These are phyloP conservation scores for Populus pruinosa DNA, from an alignment of 345 rosid species.

Conservation along the genomic window DNA sequence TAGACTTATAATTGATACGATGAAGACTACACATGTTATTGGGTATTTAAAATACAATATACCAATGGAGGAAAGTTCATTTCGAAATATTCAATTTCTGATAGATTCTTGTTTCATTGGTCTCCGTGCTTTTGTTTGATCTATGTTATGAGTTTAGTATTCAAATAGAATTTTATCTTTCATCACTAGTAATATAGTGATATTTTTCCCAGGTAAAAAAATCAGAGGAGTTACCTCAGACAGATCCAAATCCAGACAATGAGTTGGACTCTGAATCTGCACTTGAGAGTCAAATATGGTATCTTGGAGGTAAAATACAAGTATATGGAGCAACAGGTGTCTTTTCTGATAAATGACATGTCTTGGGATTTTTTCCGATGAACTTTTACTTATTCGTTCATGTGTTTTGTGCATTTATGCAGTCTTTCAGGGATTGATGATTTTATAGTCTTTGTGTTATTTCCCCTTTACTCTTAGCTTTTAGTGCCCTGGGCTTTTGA, in stretches of 20 bases:
- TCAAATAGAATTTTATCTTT: too few species aligned
- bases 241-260: constrained; percentile 25
- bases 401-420: not conserved
- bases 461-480: not conserved
- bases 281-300: constrained; percentile 34
- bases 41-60: not conserved
- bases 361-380: not conserved
- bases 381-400: too few species aligned
- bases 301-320: constrained; percentile 41
- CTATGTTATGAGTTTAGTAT: not conserved
- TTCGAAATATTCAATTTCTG: not conserved
- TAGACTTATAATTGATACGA: not conserved
- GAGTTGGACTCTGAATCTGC: constrained; percentile 40
- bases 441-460: not conserved
- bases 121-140: not conserved
- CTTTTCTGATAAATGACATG: not conserved
- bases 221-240: constrained; percentile 47
- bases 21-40: not conserved
- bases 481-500: not conserved
- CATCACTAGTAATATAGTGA: too few species aligned
- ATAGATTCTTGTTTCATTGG: not conserved
- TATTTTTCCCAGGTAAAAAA: constrained; percentile 57
- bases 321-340: not conserved
- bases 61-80: not conserved
- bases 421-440: not conserved